Base-by-base conservation (phyloP, 495 filamentous ascomycete genomes). In the Penicillium mononematosum region DNA sequence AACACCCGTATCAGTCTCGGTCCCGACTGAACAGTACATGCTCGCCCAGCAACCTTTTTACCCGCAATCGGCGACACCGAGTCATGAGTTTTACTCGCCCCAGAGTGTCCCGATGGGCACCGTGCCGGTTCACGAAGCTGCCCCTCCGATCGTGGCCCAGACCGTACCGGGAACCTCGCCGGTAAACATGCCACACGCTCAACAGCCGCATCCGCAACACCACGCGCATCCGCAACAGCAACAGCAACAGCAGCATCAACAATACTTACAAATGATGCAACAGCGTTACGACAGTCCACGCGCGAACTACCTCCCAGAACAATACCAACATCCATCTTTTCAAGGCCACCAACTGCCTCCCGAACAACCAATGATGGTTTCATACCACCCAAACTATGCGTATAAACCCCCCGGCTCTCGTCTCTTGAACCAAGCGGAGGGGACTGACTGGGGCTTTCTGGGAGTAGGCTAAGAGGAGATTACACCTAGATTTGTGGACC, bases 391-490 rank as follows among this genome's bases (percentile, higher is more conserved):
- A 29, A 69, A 66, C 58, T 70, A 68, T 55, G 62, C 73, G 58
- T 76, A 69, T 58, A 78, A 78, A 62, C 60, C 68, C 55, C 67
- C 67, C 22, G 58, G 32, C 32, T 19, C 69, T 53, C 71, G 72
- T 46, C 65, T 77, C 41, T 58, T 79, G 60, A 73, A 72, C 44
- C 74, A 75, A 64, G 64, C 71, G 55, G 76, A 76, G 56, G 76
- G 75, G 58, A 77, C 75, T 53, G 75, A 79, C 65, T 79, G 75
- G 74, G 62, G 70, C 12, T 79, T 76, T 62, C 61, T 79, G 59
- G 75, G 76, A 39, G 70, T 77, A 61, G 74, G 76, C n/a, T 78
- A 65, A 75, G 50, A 60, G 32, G 45, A 50, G 55, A 67, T 38
- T 41, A 16, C 38, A 48, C 64, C 55, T 67, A 62, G 55, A 62